Evolutionary conservation across 305 asterid genomes (phyloP).

Genomic region (Rubia balearica): DNA sequence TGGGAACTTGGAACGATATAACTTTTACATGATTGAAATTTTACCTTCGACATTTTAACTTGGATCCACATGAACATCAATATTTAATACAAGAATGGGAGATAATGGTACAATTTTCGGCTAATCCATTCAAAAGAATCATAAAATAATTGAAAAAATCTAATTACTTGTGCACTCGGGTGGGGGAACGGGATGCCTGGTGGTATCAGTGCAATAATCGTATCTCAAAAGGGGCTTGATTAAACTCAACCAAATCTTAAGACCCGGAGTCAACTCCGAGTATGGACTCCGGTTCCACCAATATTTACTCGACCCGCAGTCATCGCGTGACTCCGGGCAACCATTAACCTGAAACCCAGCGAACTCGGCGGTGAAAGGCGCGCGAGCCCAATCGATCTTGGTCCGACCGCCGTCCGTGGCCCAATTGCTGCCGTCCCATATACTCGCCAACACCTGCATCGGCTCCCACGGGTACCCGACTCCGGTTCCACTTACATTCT

Average conservation of each 20-base stretch:
- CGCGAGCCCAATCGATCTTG: conserved; percentile 44
- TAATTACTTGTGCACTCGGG: conserved; percentile 3
- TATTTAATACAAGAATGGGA: too few species aligned
- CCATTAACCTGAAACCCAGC: conserved; percentile 30
- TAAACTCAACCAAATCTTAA: neutral
- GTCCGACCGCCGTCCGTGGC: conserved; percentile 63
- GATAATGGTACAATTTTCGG: too few species aligned
- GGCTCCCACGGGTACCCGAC: conserved; percentile 40
- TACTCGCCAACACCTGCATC: conserved; percentile 41
- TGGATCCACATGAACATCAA: too few species aligned
- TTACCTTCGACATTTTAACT: too few species aligned
- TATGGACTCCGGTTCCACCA: conserved; percentile 49
- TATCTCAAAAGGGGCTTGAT: neutral
- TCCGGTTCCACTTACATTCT: conserved; percentile 32
- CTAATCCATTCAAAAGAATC: too few species aligned
- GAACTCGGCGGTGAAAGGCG: conserved; percentile 48
- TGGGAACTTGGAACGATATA: too few species aligned
- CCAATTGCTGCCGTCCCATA: conserved; percentile 67
- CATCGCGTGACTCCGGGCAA: conserved; percentile 20
- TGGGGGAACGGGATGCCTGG: neutral
- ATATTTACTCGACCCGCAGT: conserved; percentile 29
- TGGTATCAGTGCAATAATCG: conserved; percentile 11
- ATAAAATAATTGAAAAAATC: too few species aligned
- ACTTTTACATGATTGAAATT: too few species aligned
- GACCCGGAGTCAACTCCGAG: neutral